Evolutionary conservation across 352 stramenopile genomes (phyloP), one percentile per base, ranked within the genome.

Genomic region (Pythium aquatile): DNA sequence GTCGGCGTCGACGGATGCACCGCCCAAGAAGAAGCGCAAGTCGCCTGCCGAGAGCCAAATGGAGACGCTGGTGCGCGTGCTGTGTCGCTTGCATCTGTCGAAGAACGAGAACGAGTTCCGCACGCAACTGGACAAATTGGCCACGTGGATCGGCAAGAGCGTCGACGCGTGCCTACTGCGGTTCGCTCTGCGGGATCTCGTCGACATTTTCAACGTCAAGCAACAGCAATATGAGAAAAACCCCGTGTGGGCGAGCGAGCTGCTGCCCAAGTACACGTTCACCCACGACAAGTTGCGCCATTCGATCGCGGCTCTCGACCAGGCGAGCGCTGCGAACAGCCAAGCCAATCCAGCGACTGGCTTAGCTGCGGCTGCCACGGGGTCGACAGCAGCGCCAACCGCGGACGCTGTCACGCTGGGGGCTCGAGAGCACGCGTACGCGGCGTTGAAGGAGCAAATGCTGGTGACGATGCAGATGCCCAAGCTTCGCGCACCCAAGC

Each of bases 241-340:
- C 20, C 53, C 68, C 2, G 64, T 72, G 44, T 93, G 83, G 81
- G 62, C 72, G 2, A 48, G 66, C 17, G 83, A 90, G 51, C 65
- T 92, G 16, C 70, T 90, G 46, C 72, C 77, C 8, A 90, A 90
- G 70, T 85, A 72, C 17, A 81, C 83, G 30, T 77, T 66, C 20
- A 76, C 85, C 11, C 74, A 73, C 5, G 69, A 85, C 44, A 88
- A 83, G 33, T 79, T 92, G 10, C 59, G 65, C 28, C 76, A 87
- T 35, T 61, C 86, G 62, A 66, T 91, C 54, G 58, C 54, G 0
- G 66, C 57, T 2, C 40, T 68, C 1, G 53, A 65, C 5, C 14
- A 30, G 11, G 47, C 47, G 16, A 54, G 20, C 24, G n/a, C 47
- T 8, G 5, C 14, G 24, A 17, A 5, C 4, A 35, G 49, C 28